Evolutionary conservation across 2,329 filamentous ascomycete genomes (phyloP).

Genomic region (Raffaelea albimanens): DNA sequence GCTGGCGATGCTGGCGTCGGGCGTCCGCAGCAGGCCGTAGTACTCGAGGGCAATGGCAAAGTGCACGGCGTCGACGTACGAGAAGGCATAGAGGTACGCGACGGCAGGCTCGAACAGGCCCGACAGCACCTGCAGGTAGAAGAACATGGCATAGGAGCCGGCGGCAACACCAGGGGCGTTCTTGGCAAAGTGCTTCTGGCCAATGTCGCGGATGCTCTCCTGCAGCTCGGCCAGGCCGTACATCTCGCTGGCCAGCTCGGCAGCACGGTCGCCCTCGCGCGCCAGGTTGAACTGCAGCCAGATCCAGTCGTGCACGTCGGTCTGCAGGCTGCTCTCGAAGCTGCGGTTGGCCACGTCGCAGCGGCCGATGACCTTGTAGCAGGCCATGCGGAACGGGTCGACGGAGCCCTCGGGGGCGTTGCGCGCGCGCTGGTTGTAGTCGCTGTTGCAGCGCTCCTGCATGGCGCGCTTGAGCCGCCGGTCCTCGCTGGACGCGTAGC

Average conservation of each 20-base stretch:
- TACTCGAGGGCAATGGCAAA: conserved; percentile 84
- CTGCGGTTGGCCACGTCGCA: conserved; percentile 58
- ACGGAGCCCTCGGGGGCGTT: conserved; percentile 80
- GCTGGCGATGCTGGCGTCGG: conserved; percentile 56
- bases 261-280: conserved; percentile 52
- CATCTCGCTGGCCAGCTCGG: conserved; percentile 56
- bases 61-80: conserved; percentile 88
- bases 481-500: conserved; percentile 69
- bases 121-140: conserved; percentile 81
- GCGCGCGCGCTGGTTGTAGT: conserved; percentile 76
- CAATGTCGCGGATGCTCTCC: conserved; percentile 76
- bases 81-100: conserved; percentile 82
- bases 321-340: conserved; percentile 48
- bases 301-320: conserved; percentile 60
- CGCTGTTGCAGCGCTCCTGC: conserved; percentile 79
- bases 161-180: conserved; percentile 62
- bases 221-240: conserved; percentile 63
- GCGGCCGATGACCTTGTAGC: conserved; percentile 93
- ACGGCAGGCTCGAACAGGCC: conserved; percentile 94
- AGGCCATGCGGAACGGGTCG: conserved; percentile 92
- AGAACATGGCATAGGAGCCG: conserved; percentile 79
- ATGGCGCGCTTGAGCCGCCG: conserved; percentile 68
- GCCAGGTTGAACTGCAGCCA: conserved; percentile 65
- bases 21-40: conserved; percentile 81
- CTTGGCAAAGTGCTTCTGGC: conserved; percentile 82